phyloP scores from a whole-genome alignment of 768 basidiomycete species.

The Rhizopogon vulgaris region DNA sequence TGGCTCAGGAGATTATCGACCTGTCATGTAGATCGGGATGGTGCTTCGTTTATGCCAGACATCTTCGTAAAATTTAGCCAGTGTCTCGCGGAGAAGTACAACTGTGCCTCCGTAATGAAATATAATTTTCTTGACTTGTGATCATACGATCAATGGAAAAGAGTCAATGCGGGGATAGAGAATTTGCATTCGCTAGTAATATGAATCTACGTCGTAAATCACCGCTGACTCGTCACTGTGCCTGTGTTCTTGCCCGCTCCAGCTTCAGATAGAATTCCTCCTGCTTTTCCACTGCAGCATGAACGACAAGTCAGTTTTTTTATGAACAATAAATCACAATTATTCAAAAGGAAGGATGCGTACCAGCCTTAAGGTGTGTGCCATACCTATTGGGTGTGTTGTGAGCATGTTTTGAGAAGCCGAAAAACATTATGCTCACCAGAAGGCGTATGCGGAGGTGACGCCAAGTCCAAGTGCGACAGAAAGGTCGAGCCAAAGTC shows the following conservation, averaged over 20 bases:
- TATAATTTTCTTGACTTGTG: neutral
- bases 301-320: constrained; percentile 2
- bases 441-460: constrained; percentile 72
- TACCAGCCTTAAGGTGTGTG: constrained; percentile 67
- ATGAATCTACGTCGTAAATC: neutral
- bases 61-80: neutral
- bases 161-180: neutral
- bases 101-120: neutral
- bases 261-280: constrained; percentile 85
- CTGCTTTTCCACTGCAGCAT: constrained; percentile 61
- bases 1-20: constrained; percentile 55
- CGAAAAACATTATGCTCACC: constrained; percentile 46
- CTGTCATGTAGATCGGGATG: constrained; percentile 35
- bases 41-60: constrained; percentile 25
- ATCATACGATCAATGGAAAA: too few relatives aligned
- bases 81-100: neutral
- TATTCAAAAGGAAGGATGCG: constrained; percentile 22
- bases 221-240: neutral
- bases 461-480: constrained; percentile 73
- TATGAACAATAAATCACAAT: neutral
- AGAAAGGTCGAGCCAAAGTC: constrained; percentile 81
- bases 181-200: neutral
- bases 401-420: constrained; percentile 21
- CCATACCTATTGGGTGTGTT: constrained; percentile 59
- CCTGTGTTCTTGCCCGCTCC: constrained; percentile 47